These are phyloP conservation scores for Thymus quinquecostatus DNA, from an alignment of 257 asterid species.

Conservation along the genomic window DNA sequence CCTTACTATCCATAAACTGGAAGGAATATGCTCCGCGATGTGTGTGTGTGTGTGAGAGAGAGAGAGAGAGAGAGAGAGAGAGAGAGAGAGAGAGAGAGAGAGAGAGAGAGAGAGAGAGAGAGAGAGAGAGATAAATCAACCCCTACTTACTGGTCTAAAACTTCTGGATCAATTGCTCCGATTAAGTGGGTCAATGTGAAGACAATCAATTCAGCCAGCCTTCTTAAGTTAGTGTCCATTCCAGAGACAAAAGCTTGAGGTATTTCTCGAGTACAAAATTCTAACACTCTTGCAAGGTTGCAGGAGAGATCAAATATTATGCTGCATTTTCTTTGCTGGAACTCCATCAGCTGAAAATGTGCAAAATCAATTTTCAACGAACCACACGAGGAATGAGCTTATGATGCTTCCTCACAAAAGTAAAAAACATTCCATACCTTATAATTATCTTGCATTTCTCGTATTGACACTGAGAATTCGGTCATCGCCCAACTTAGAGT, in stretches of 20 bases:
- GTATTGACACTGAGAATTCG: slow-evolving; percentile 87
- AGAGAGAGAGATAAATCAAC: neutral
- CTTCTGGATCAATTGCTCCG: slow-evolving; percentile 75
- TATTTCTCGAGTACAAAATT: slow-evolving; percentile 82
- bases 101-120: neutral
- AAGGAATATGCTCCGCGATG: neutral
- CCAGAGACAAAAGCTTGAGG: slow-evolving; percentile 87
- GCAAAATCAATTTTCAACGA: slow-evolving; percentile 22
- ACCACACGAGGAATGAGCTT: neutral
- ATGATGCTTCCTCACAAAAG: slow-evolving; percentile 14
- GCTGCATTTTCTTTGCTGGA: slow-evolving; percentile 87
- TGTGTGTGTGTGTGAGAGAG: too few species aligned
- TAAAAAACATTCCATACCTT: slow-evolving; percentile 49
- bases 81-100: neutral
- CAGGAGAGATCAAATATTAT: slow-evolving; percentile 90
- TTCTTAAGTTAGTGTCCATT: slow-evolving; percentile 73
- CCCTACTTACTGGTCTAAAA: slow-evolving; percentile 77
- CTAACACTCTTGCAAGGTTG: slow-evolving; percentile 88
- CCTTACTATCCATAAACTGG: neutral
- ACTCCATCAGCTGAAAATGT: slow-evolving; percentile 68
- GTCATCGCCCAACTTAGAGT: slow-evolving; percentile 98
- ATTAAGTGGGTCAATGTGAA: slow-evolving; percentile 79
- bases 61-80: neutral
- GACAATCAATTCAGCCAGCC: slow-evolving; percentile 87
- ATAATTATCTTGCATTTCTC: slow-evolving; percentile 93